Base-by-base conservation (phyloP, 176 grass and related monocot genomes). In the Lolium rigidum region DNA sequence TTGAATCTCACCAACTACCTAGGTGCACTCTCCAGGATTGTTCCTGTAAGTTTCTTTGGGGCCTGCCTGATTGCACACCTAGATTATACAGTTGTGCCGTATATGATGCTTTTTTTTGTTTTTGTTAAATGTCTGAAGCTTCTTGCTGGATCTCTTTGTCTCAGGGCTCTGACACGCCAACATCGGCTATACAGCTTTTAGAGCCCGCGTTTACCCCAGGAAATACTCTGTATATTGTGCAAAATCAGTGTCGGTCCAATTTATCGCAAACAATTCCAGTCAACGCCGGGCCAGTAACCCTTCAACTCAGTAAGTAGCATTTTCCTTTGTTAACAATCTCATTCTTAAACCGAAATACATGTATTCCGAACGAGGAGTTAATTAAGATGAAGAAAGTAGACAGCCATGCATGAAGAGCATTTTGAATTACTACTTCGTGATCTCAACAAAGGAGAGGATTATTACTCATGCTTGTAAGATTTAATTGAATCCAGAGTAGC, bases 1-100 rank as follows among this genome's bases (percentile, higher is more conserved):
- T n/a, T 89, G 63, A 92, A 98, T 85, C 78, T 67, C 56, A 91
- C 93, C 4, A 86, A 95, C 84, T 92, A 92, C 83, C 91, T 92
- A 6, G 82, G 71, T 12, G 16, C 64, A 2, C 46, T 94, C 41
- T 84, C 96, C 17, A 87, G 39, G 55, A 79, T 86, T 60, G 81
- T 94, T 43, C n/a, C 83, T 5, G 96, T 98, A 72, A 95, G 96
- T 89, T 79, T 64, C 14, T 60, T 41, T n/a, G 10, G 24, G 21
- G 10, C 10, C 51, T 81, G 50, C 10, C 51, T 81, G 50, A n/a
- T 24, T 6, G 48, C 5, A 10, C 35, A 24, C 44, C 58, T 86
- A 6, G 21, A 17, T 22, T 88, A 20, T 37, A 67, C 54, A 78
- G 38, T 66, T 80, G 9, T 71, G 46, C 6, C 2, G 31, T 35